Conservation (phyloP, 495 filamentous ascomycete genomes). For the Lophiotrema nucula region DNA sequence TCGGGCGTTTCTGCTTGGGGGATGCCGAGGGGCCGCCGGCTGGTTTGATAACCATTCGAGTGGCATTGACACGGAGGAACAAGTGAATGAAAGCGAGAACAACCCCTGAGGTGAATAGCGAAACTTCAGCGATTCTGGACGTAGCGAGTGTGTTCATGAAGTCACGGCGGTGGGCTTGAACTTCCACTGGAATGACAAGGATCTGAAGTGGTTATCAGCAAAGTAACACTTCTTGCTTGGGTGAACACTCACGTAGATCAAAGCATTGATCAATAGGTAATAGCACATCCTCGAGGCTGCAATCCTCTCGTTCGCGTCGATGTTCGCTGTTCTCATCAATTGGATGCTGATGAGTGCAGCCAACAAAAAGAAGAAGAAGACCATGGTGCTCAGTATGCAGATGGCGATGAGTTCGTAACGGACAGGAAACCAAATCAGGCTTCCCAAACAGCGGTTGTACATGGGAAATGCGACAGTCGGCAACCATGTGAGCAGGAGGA, state of each 20-base stretch:
- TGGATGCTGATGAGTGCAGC: slow-evolving; percentile 34
- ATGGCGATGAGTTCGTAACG: slow-evolving; percentile 29
- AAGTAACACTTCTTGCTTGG: background rate
- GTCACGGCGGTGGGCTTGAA: slow-evolving; percentile 26
- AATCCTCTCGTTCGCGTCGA: slow-evolving; percentile 38
- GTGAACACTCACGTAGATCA: slow-evolving; percentile 32
- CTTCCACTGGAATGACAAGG: slow-evolving; percentile 33
- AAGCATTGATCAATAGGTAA: slow-evolving; percentile 23
- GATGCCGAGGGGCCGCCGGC: slow-evolving; percentile 3
- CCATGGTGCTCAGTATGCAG: slow-evolving; percentile 19
- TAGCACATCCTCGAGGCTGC: slow-evolving; percentile 37
- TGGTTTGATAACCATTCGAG: slow-evolving; percentile 35
- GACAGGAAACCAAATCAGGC: slow-evolving; percentile 30
- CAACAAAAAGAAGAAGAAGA: slow-evolving; percentile 23
- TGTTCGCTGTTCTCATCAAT: slow-evolving; percentile 26
- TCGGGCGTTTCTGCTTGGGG: slow-evolving; percentile 21
- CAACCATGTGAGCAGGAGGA: slow-evolving; percentile 30
- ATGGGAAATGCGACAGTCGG: slow-evolving; percentile 29
- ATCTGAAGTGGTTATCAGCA: slow-evolving; percentile 16
- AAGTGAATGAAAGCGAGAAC: slow-evolving; percentile 35
- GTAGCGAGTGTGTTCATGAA: slow-evolving; percentile 30
- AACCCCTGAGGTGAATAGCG: slow-evolving; percentile 31
- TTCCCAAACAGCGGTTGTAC: slow-evolving; percentile 29
- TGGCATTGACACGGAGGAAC: slow-evolving; percentile 35
- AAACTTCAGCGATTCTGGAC: slow-evolving; percentile 31